Base-by-base conservation (phyloP, 2,329 filamentous ascomycete species). In the Sporothrix luriei region DNA sequence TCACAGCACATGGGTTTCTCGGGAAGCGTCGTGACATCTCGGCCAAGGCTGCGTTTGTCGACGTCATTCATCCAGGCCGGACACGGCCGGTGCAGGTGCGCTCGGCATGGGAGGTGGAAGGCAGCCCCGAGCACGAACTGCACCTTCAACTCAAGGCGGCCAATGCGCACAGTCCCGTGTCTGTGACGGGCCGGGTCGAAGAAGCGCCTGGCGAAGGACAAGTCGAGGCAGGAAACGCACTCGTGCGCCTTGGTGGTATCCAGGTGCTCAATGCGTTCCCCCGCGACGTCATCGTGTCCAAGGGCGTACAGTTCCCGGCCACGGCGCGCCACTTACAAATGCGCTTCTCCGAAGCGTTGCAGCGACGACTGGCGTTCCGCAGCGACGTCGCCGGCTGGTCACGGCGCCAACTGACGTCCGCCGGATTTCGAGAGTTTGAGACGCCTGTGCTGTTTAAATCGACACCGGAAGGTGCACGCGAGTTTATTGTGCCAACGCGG, bases 371-470 rank as follows among this genome's bases (percentile, higher is more conserved):
- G 2, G 78, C 82, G 0, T 90, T 94, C 73, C 87, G 96, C n/a
- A 83, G 82, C 4, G 83, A 68, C 83, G 70, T 79, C 83, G 71
- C 72, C 14, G 54, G 43, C 13, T 69, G 66, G 66, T 71, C 73
- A 43, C 70, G 74, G 0, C 66, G 70, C 16, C 70, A 73, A 13
- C 48, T 78, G 59, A 26, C 57, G 6, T 57, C 10, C 1, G 43
- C 87, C 83, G 72, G 83, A 1, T 94, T 94, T 75, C 82, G 86
- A 14, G 91, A 98, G 74, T 86, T 98, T 43, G 95, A 99, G 78
- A 99, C 95, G 0, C 95, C 95, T 0, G 82, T 97, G 4, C 84
- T 99, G 0, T 99, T 99, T 86, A 99, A 98, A 79, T 97, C 95
- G 0, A 99, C 95, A 0, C 93, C 95, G 0, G 95, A 99, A 80